A percentile compares a stretch with the other conserved stretches of the same genome.
phyloP scores from a whole-genome alignment of 2,329 filamentous ascomycete species.

The Bipolaris gigantea region DNA sequence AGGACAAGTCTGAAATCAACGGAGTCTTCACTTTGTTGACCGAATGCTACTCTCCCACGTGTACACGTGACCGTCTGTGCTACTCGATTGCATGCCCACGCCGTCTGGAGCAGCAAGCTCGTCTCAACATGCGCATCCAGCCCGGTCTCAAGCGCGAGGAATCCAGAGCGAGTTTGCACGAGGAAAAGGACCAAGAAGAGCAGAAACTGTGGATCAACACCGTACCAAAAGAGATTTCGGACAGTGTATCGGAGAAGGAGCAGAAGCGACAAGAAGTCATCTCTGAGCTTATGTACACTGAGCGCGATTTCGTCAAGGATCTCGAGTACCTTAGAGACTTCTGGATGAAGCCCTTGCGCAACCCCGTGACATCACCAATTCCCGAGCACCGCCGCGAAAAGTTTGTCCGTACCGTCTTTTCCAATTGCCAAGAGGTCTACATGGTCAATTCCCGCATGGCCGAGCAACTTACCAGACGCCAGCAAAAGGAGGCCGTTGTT shows the following conservation, averaged over 20 bases:
- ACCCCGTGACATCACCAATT: conserved; percentile 73
- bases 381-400: conserved; percentile 84
- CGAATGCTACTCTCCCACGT: conserved; percentile 97
- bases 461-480: conserved; percentile 81
- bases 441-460: conserved; percentile 87
- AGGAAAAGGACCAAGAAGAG: conserved; percentile 88
- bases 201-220: conserved; percentile 99
- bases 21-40: conserved; percentile 95
- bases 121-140: conserved; percentile 89
- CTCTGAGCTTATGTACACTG: conserved; percentile 97
- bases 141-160: conserved; percentile 77
- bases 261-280: conserved; percentile 99
- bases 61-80: conserved; percentile 90
- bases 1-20: conserved; percentile 83
- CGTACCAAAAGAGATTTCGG: conserved; percentile 90
- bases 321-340: conserved; percentile 96
- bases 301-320: conserved; percentile 98
- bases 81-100: conserved; percentile 97
- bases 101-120: conserved; percentile 89
- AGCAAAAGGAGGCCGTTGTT: conserved; percentile 89
- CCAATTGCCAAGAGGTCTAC: conserved; percentile 93
- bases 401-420: conserved; percentile 93
- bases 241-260: conserved; percentile 84
- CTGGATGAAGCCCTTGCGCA: conserved; percentile 90
- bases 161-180: conserved; percentile 73